Evolutionary conservation across 208 protist genomes (phyloP), one percentile per base, ranked within the genome.

Genomic region (Plasmodiophora brassicae): DNA sequence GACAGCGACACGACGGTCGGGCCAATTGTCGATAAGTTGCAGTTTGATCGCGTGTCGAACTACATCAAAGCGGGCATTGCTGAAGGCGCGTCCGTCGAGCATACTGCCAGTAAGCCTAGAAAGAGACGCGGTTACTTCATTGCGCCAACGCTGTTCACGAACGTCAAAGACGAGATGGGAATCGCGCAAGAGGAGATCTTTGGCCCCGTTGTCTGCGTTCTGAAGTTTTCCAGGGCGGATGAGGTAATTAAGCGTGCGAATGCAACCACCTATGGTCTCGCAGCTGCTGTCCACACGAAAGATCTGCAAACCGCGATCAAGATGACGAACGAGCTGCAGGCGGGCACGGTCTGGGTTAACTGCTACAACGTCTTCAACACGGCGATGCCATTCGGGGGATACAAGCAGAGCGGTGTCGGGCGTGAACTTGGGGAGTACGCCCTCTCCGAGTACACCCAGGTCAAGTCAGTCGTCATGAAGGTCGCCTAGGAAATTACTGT

Each of bases 181-280:
- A 90, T 86, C 85, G 72, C 46, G 0, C n/a, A 28, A 0, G 91
- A 92, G 45, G 91, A 92, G 45, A 91, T 92, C 39, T 92, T 92
- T 53, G 91, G 91, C 44, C 91, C 91, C 1, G 89, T 91, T 22
- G 36, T 92, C 45, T 71, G 36, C 5, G 44, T 92, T 1, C 28
- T 89, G 1, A 44, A 14, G 36, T 92, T 92, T 43, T 32, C 0
- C 8, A 46, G 35, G 41, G 45, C 86, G 10, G 87, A 90, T 0
- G 91, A 92, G 46, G 89, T 46, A 0, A n/a, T 91, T 1, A 20
- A 28, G 20, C 36, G 85, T 20, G 90, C 90, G 10, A 91, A 91
- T 39, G 71, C 71, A 22, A 90, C 83, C 53, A 22, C 10, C 5
- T 91, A 84, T 43, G 89, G 89, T 5, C 65, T 91, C 1, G 89